These are phyloP conservation scores for Amaranthus hypochondriacus DNA, from an alignment of 148 eudicot genomes.

Conservation along the genomic window DNA sequence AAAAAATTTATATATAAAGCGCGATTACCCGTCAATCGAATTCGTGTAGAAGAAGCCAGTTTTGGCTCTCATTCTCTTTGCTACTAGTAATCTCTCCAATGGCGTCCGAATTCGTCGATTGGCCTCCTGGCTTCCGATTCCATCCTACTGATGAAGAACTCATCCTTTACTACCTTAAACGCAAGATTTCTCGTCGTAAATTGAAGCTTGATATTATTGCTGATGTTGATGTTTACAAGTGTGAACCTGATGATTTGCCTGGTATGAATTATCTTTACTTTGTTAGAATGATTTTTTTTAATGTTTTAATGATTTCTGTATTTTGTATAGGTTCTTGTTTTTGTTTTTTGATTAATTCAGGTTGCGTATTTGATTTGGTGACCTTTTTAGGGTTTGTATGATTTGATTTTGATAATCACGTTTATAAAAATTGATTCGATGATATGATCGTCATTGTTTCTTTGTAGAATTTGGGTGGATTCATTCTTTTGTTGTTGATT, in stretches of 20 bases:
- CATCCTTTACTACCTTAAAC: slow-evolving; percentile 67
- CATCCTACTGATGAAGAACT: slow-evolving; percentile 90
- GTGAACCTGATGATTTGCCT: slow-evolving; percentile 84
- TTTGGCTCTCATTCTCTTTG: not conserved
- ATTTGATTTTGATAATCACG: not conserved
- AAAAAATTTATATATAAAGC: not conserved
- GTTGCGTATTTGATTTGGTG: not conserved
- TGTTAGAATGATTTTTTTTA: not conserved
- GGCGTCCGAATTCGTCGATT: slow-evolving; percentile 18
- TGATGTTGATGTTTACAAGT: slow-evolving; percentile 82
- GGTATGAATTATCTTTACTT: slow-evolving; percentile 31
- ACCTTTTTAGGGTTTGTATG: not conserved
- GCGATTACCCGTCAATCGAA: not conserved
- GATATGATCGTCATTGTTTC: not conserved
- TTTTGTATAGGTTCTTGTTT: not conserved
- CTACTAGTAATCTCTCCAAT: not conserved
- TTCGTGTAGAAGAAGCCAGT: no score
- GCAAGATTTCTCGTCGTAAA: slow-evolving; percentile 54
- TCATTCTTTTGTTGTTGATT: not conserved
- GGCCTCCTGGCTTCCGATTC: slow-evolving; percentile 87
- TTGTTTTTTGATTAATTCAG: not conserved
- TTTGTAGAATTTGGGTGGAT: not conserved
- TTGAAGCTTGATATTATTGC: slow-evolving; percentile 54
- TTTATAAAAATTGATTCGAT: not conserved
- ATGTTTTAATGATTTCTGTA: not conserved